These are phyloP conservation scores for Coemansia sp. DNA, from an alignment of 192 early-diverging fungal species.

Conservation along the genomic window DNA sequence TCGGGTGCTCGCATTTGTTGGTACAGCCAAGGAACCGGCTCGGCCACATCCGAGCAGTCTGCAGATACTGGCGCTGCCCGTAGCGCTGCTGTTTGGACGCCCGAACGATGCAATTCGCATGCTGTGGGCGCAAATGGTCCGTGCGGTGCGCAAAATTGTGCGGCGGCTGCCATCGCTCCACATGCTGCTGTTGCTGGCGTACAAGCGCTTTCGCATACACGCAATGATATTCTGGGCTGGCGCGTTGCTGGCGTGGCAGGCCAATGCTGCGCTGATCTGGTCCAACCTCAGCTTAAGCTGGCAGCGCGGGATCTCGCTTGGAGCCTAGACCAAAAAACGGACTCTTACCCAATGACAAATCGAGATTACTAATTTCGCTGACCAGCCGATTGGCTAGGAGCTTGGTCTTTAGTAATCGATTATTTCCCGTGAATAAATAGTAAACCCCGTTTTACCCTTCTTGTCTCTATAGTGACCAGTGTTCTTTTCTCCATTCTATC, in stretches of 20 bases:
- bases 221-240: conserved; percentile 43
- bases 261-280: conserved; percentile 43
- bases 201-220: conserved; percentile 41
- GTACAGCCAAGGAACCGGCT: background rate
- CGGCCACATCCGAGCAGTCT: background rate
- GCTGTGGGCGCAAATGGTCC: conserved; percentile 8
- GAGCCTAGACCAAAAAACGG: background rate
- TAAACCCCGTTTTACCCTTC: background rate
- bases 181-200: conserved; percentile 39
- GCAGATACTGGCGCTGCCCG: conserved; percentile 29
- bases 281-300: conserved; percentile 28
- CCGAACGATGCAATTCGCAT: conserved; percentile 11
- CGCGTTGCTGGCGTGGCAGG: conserved; percentile 43
- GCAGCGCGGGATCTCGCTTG: conserved; percentile 35
- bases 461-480: background rate
- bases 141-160: conserved; percentile 7
- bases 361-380: background rate
- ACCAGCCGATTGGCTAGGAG: conserved; percentile 3
- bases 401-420: background rate
- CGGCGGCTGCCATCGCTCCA: conserved; percentile 24
- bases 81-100: conserved; percentile 39
- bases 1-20: background rate
- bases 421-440: background rate
- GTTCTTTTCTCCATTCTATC: background rate
- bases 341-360: background rate